phyloP scores from a whole-genome alignment of 2,329 filamentous ascomycete genomes.

The Stagonosporopsis tanaceti region DNA sequence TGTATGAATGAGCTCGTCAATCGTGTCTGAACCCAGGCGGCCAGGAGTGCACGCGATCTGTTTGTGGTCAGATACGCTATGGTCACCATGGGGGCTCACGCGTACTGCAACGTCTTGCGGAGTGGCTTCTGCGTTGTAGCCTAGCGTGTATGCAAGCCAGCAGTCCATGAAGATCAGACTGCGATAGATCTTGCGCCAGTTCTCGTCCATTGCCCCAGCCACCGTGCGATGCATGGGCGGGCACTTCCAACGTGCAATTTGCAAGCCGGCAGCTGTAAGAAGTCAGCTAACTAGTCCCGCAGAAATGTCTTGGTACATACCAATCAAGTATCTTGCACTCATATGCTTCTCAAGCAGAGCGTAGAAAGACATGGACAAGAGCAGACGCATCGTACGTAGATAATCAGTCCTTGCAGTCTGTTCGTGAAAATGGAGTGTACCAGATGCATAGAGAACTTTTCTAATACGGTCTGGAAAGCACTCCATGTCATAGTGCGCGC shows the following conservation, averaged over 20 bases:
- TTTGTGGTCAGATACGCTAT: slow-evolving; percentile 22
- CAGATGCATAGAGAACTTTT: slow-evolving; percentile 45
- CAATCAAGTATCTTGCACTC: slow-evolving; percentile 48
- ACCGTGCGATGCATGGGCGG: slow-evolving; percentile 17
- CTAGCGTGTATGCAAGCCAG: slow-evolving; percentile 50
- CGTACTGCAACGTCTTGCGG: slow-evolving; percentile 40
- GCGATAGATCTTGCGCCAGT: slow-evolving; percentile 42
- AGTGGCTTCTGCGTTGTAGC: slow-evolving; percentile 45
- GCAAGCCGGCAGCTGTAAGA: slow-evolving; percentile 44
- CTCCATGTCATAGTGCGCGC: slow-evolving; percentile 48
- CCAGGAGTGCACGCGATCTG: slow-evolving; percentile 34
- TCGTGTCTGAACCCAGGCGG: slow-evolving; percentile 22
- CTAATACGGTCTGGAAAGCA: slow-evolving; percentile 44
- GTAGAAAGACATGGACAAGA: slow-evolving; percentile 48
- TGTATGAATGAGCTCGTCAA: slow-evolving; percentile 45
- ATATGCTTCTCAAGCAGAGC: slow-evolving; percentile 50
- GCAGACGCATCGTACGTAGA: slow-evolving; percentile 45
- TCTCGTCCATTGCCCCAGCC: slow-evolving; percentile 18
- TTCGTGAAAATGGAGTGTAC: slow-evolving; percentile 45
- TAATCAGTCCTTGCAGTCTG: slow-evolving; percentile 40
- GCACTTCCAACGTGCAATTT: slow-evolving; percentile 47
- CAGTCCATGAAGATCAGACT: slow-evolving; percentile 51
- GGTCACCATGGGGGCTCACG: background rate
- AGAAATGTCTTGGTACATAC: slow-evolving; percentile 26
- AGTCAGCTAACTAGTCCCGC: slow-evolving; percentile 3